A percentile compares a stretch with the other conserved stretches of the same genome.
phyloP scores from a whole-genome alignment of 2,329 filamentous ascomycete genomes.

The Cylindrodendrum hubeiense region DNA sequence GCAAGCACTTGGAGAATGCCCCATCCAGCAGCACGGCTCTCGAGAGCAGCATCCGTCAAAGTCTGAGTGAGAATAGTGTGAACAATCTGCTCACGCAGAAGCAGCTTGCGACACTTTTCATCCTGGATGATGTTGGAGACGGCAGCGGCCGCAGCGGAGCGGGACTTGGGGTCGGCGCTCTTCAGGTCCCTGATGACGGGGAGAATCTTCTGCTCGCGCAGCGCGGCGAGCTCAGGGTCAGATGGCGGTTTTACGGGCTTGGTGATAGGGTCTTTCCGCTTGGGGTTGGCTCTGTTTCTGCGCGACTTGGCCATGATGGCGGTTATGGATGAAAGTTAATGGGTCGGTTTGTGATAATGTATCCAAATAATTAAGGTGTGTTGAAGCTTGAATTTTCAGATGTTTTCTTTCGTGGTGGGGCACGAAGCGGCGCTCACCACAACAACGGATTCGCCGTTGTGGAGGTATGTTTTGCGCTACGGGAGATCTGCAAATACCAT shows the following conservation, averaged over 20 bases:
- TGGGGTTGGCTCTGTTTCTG: slow-evolving; percentile 62
- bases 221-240: slow-evolving; percentile 72
- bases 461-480: neutral
- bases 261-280: slow-evolving; percentile 68
- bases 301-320: slow-evolving; percentile 70
- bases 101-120: slow-evolving; percentile 71
- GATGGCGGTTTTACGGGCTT: slow-evolving; percentile 71
- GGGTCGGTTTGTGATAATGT: too few relatives aligned
- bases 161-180: slow-evolving; percentile 69
- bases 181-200: slow-evolving; percentile 72
- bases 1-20: slow-evolving; percentile 72
- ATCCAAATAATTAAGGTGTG: neutral
- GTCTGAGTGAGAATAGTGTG: slow-evolving; percentile 73
- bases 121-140: slow-evolving; percentile 74
- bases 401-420: slow-evolving; percentile 26
- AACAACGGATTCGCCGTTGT: neutral
- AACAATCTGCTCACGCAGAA: slow-evolving; percentile 76
- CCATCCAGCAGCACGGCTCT: slow-evolving; percentile 77
- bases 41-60: slow-evolving; percentile 71
- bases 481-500: neutral
- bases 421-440: slow-evolving; percentile 23
- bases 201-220: slow-evolving; percentile 73
- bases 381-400: slow-evolving; percentile 16
- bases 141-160: slow-evolving; percentile 69
- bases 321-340: neutral